Conservation (phyloP, 2,329 filamentous ascomycete genomes). For the Paecilomyces sp. region DNA sequence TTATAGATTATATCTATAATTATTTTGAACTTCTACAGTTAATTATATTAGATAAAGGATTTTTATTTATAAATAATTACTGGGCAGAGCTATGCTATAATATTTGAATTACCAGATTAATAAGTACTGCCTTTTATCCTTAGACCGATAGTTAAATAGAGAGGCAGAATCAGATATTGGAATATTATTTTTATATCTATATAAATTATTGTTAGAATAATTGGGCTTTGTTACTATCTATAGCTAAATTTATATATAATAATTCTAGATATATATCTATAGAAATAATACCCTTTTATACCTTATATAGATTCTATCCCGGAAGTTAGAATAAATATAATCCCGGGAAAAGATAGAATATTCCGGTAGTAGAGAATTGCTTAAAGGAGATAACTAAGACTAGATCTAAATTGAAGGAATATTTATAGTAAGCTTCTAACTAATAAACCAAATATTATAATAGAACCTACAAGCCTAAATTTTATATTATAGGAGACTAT, state of each 20-base stretch:
- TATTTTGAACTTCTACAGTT: not conserved
- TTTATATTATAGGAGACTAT: too few species aligned
- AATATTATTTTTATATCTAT: not conserved
- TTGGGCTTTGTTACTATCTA: not conserved
- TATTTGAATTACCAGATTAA: not conserved
- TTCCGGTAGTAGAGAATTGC: too few species aligned
- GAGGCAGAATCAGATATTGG: not conserved
- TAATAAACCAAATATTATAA: too few species aligned
- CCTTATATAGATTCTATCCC: too few species aligned
- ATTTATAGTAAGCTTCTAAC: too few species aligned
- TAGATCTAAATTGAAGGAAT: too few species aligned
- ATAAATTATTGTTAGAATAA: not conserved
- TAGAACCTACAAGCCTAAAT: too few species aligned
- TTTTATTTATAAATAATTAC: not conserved
- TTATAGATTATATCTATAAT: not conserved
- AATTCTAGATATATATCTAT: not conserved
- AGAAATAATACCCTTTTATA: not conserved
- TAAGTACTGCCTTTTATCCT: not conserved
- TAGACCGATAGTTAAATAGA: not conserved
- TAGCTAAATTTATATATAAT: not conserved
- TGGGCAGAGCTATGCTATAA: not conserved
- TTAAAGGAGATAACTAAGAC: too few species aligned
- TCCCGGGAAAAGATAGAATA: too few species aligned
- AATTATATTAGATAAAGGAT: not conserved
- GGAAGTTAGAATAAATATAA: too few species aligned